These are phyloP conservation scores for Cicer chorassanicum DNA, from an alignment of 306 rosid species.

Conservation along the genomic window DNA sequence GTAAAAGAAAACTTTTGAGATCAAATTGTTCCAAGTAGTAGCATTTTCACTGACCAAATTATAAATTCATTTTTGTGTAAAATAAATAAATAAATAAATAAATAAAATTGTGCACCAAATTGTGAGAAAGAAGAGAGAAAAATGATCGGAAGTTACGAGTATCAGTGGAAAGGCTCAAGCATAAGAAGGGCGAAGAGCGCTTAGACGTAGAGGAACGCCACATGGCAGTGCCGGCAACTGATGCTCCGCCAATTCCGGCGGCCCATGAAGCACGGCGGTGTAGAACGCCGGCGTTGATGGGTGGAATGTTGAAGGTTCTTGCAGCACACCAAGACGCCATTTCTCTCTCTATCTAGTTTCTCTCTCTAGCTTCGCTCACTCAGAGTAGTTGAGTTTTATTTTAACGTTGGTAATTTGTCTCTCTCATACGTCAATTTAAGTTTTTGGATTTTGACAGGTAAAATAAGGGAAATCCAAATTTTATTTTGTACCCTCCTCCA, in stretches of 20 bases:
- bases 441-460: too few species aligned
- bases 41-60: neutral
- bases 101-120: neutral
- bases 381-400: too few species aligned
- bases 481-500: too few species aligned
- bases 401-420: too few species aligned
- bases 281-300: slow-evolving; percentile 51
- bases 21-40: neutral
- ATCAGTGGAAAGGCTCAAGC: slow-evolving; percentile 66
- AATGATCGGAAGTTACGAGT: slow-evolving; percentile 49
- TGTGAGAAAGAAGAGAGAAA: neutral
- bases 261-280: slow-evolving; percentile 54
- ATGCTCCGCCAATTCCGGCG: slow-evolving; percentile 62
- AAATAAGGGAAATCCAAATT: too few species aligned
- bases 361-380: too few species aligned
- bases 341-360: too few species aligned
- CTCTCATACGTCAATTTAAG: too few species aligned
- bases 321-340: slow-evolving; percentile 83
- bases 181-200: slow-evolving; percentile 68
- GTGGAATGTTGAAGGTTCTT: slow-evolving; percentile 60
- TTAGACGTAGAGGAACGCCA: slow-evolving; percentile 62
- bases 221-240: slow-evolving; percentile 60
- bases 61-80: neutral
- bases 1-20: neutral
- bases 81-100: neutral